phyloP scores from a whole-genome alignment of 176 grass and related monocot species.

The Triticum urartu region DNA sequence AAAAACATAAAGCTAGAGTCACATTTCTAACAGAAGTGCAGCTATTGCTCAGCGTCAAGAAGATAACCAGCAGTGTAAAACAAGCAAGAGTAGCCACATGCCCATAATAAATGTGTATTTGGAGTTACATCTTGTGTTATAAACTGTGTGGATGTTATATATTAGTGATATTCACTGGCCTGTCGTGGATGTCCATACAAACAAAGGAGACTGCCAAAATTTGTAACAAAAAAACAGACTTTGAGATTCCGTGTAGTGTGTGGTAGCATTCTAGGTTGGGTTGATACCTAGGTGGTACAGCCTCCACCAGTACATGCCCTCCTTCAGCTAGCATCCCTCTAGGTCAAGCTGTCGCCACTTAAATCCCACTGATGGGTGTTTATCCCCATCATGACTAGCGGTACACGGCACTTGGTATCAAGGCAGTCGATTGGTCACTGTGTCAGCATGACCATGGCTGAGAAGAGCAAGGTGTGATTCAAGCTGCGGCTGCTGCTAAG shows the following conservation, averaged over 20 bases:
- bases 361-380: neutral
- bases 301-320: neutral
- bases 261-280: neutral
- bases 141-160: neutral
- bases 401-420: neutral
- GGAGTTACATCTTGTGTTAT: neutral
- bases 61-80: slow-evolving; percentile 5
- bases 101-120: neutral
- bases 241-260: neutral
- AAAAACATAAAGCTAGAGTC: slow-evolving; percentile 25
- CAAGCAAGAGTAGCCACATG: neutral
- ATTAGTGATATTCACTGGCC: neutral
- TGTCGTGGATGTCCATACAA: neutral
- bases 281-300: neutral
- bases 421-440: neutral
- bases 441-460: slow-evolving; percentile 14
- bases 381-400: neutral
- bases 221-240: neutral
- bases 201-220: neutral
- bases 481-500: neutral
- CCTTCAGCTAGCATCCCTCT: neutral
- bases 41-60: neutral
- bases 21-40: slow-evolving; percentile 15
- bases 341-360: neutral
- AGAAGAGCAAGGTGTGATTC: neutral